These are phyloP conservation scores for Rhizophagus sp. DNA, from an alignment of 192 early-diverging fungal genomes.

Conservation along the genomic window DNA sequence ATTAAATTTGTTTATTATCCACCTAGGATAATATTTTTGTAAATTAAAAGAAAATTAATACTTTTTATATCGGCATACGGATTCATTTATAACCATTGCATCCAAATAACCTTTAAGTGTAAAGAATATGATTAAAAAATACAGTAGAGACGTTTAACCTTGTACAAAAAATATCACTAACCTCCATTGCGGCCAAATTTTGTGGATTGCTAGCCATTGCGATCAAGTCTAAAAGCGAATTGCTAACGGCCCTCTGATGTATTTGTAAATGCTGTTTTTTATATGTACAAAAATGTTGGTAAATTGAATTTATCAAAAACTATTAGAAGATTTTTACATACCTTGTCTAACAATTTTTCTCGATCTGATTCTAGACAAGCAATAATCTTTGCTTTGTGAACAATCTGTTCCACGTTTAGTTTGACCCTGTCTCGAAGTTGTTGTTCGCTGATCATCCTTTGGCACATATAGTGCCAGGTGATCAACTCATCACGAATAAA, in stretches of 20 bases:
- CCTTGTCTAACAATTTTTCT: slow-evolving; percentile 64
- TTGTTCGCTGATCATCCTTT: slow-evolving; percentile 58
- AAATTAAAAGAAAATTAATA: too few relatives aligned
- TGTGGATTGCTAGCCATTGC: slow-evolving; percentile 87
- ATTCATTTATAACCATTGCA: slow-evolving; percentile 76
- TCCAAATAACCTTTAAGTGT: slow-evolving; percentile 63
- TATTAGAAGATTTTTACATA: neutral
- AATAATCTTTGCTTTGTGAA: slow-evolving; percentile 65
- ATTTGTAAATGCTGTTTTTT: neutral
- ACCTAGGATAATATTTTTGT: too few relatives aligned
- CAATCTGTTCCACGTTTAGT: slow-evolving; percentile 71
- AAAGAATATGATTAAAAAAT: slow-evolving; percentile 3
- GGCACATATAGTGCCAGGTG: slow-evolving; percentile 67
- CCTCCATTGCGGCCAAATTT: slow-evolving; percentile 95
- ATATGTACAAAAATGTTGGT: neutral
- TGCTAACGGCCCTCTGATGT: slow-evolving; percentile 42
- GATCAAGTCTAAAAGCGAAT: slow-evolving; percentile 90
- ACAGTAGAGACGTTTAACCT: neutral
- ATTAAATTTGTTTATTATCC: too few relatives aligned
- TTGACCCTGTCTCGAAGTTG: slow-evolving; percentile 68
- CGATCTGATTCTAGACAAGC: slow-evolving; percentile 70
- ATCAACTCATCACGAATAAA: slow-evolving; percentile 95
- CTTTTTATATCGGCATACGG: too few relatives aligned
- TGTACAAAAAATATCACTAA: neutral
- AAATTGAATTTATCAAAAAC: neutral